Evolutionary conservation across 176 grass and related monocot species (phyloP), one percentile per base, ranked within the genome.

Genomic region (Raddia guianensis): DNA sequence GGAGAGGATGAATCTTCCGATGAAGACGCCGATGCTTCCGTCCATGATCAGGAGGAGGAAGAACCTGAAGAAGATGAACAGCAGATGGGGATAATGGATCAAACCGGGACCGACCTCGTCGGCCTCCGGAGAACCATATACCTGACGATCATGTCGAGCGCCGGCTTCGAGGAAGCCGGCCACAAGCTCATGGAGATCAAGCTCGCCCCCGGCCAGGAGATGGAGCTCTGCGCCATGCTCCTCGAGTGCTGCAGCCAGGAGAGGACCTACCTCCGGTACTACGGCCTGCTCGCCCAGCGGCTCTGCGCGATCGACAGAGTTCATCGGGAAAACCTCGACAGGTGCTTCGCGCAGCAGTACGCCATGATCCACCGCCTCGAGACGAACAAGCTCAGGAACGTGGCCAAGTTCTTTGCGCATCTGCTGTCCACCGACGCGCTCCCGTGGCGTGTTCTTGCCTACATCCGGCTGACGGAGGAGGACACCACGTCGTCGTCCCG

Each of bases 321-420:
- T 63, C 51, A 95, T 66, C 92, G 95, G 71, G 95, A 98, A 57
- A 98, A 98, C 70, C 95, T 98, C 64, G 95, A 98, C 59, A 94
- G 91, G 45, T 98, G 88, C 56, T 95, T 98, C 21, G 92, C 95
- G 3, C 92, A 98, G 11, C 95, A 98, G 46, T 98, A 98, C 83
- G 93, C 90, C 1, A 98, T 98, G 95, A 95, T 95, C 67, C 95
- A 98, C 68, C 86, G 92, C 5, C 88, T 95, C 0, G 92, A 98
- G 78, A 98, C 95, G 19, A 98, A 95, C 51, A 98, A 98, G 82
- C 32, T 98, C 32, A 87, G 95, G 42, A 98, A 95, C 82, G 95
- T 98, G 10, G 95, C 95, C n/a, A 98, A 98, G 52, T 98, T 98
- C 65, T 98, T 98, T 72, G 95, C 92, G 0, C 95, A 98, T 84